These are phyloP conservation scores for Conticribra guillardii DNA, from an alignment of 108 stramenopile genomes.

Conservation along the genomic window DNA sequence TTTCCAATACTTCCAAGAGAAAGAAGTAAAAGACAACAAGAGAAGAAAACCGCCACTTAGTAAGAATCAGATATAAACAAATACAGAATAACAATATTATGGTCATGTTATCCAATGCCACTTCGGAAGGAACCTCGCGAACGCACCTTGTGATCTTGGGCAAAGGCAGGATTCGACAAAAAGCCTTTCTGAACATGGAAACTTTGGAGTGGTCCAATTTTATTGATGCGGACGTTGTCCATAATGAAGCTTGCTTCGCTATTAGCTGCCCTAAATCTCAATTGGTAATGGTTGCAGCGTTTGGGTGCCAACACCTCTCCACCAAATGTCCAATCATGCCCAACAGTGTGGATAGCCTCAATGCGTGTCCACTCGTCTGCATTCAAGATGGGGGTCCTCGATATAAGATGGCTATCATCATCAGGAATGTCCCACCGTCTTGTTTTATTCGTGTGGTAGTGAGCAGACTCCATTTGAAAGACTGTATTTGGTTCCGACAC, in stretches of 20 bases:
- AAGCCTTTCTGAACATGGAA: constrained; percentile 17
- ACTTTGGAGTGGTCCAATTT: not conserved
- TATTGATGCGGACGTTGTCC: constrained; percentile 35
- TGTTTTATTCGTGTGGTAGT: constrained; percentile 27
- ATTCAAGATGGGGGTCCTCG: constrained; percentile 22
- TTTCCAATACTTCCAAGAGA: constrained; percentile 5
- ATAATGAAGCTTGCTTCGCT: constrained; percentile 29
- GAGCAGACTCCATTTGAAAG: constrained; percentile 37
- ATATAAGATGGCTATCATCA: constrained; percentile 39
- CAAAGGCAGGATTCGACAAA: constrained; percentile 38
- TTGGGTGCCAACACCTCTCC: constrained; percentile 16
- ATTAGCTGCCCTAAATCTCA: too few relatives aligned
- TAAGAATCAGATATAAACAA: not conserved
- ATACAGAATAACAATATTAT: not conserved
- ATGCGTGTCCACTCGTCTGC: constrained; percentile 33
- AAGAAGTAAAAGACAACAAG: not conserved
- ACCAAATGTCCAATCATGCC: constrained; percentile 45
- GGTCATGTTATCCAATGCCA: constrained; percentile 1
- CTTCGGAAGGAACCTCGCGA: too few relatives aligned
- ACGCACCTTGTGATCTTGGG: constrained; percentile 19
- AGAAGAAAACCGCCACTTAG: not conserved
- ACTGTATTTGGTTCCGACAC: constrained; percentile 14
- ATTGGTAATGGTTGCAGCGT: constrained; percentile 41
- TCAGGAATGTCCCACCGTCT: constrained; percentile 17
- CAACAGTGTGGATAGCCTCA: too few relatives aligned